Evolutionary conservation across 352 stramenopile species (phyloP).

Genomic region (Phytophthora idaei): DNA sequence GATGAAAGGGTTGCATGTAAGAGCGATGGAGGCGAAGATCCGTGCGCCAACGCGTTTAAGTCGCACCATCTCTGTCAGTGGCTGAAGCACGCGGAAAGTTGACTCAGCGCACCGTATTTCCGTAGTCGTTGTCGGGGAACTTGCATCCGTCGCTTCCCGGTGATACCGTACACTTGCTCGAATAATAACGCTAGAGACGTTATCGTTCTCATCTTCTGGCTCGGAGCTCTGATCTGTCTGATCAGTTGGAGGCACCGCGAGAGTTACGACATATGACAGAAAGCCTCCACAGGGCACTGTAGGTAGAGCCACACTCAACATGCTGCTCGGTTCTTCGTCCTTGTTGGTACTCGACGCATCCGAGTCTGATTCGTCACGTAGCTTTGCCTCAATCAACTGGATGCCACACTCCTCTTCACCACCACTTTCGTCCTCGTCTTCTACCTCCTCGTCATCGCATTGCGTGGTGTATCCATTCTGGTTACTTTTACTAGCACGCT

Average conservation of each 20-base stretch:
- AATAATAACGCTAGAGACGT: slow-evolving; percentile 13
- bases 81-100: slow-evolving; percentile 40
- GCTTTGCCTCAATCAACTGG: slow-evolving; percentile 20
- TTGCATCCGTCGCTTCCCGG: slow-evolving; percentile 16
- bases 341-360: not conserved
- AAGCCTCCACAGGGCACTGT: slow-evolving; percentile 20
- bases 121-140: slow-evolving; percentile 11
- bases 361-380: slow-evolving; percentile 3
- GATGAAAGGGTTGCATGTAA: slow-evolving; percentile 46
- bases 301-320: slow-evolving; percentile 33
- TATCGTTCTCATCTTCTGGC: slow-evolving; percentile 7
- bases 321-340: slow-evolving; percentile 13
- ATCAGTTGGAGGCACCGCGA: slow-evolving; percentile 21
- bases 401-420: slow-evolving; percentile 24
- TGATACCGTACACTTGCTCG: slow-evolving; percentile 37
- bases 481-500: slow-evolving; percentile 6
- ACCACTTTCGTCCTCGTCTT: slow-evolving; percentile 8
- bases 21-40: slow-evolving; percentile 39
- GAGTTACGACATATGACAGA: slow-evolving; percentile 34
- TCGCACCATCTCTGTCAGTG: slow-evolving; percentile 41
- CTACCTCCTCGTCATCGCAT: slow-evolving; percentile 8
- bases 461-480: slow-evolving; percentile 3
- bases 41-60: slow-evolving; percentile 42
- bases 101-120: slow-evolving; percentile 35
- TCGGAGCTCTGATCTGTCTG: slow-evolving; percentile 11